Evolutionary conservation across 1,284 basidiomycete species (phyloP).

Genomic region (Cystobasidium slooffiae): DNA sequence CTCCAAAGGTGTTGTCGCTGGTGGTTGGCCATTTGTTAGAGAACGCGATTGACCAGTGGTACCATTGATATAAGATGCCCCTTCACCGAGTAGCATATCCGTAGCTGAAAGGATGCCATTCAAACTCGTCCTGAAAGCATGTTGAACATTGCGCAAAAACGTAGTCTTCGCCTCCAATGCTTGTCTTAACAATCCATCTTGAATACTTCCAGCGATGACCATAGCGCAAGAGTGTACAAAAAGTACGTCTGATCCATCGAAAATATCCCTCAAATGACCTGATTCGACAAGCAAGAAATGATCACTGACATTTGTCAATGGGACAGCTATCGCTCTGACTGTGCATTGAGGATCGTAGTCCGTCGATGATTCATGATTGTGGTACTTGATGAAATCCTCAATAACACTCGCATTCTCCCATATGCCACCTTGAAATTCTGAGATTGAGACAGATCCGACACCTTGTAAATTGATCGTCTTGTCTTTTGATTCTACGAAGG

Average conservation of each 20-base stretch:
- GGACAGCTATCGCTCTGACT: conserved; percentile 7
- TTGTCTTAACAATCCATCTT: neutral
- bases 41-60: neutral
- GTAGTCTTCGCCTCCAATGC: conserved; percentile 16
- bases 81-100: conserved; percentile 21
- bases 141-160: conserved; percentile 27
- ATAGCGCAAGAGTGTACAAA: conserved; percentile 24
- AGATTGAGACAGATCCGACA: neutral
- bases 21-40: neutral
- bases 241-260: conserved; percentile 24
- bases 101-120: conserved; percentile 35
- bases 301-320: neutral
- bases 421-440: neutral
- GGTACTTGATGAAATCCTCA: conserved; percentile 12
- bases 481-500: neutral
- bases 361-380: conserved; percentile 15
- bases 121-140: conserved; percentile 30
- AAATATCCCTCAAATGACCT: neutral
- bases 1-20: neutral
- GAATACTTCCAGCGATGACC: conserved; percentile 8
- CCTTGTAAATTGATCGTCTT: neutral
- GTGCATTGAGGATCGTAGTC: neutral
- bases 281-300: conserved; percentile 21
- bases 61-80: neutral
- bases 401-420: conserved; percentile 28